Percentiles rank a stretch among this genome's conserved stretches.
Evolutionary conservation across 768 basidiomycete species (phyloP).

Genomic region (Daedaleopsis nitida): DNA sequence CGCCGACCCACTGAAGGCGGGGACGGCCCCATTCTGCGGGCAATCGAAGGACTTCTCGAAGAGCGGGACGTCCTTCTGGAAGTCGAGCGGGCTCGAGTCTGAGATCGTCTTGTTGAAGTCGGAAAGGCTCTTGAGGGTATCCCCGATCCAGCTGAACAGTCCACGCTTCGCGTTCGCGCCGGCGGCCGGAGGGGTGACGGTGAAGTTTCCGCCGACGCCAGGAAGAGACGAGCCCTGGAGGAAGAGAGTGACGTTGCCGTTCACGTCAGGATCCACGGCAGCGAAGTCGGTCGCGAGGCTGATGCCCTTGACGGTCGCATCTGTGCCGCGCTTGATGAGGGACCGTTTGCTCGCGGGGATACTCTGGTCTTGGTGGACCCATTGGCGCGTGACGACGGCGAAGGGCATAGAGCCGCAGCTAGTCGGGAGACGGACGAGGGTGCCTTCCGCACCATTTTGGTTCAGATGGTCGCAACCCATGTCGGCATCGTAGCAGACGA

Average conservation of each 20-base stretch:
- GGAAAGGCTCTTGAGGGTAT: constrained; percentile 3
- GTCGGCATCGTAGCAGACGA: constrained; percentile 43
- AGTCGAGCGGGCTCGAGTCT: constrained; percentile 16
- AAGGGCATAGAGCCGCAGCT: constrained; percentile 33
- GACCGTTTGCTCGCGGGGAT: constrained; percentile 35
- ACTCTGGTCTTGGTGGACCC: constrained; percentile 44
- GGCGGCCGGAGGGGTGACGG: constrained; percentile 1
- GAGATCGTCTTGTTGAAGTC: constrained; percentile 24
- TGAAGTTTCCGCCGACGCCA: constrained; percentile 13
- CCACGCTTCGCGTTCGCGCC: constrained; percentile 9
- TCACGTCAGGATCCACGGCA: constrained; percentile 27
- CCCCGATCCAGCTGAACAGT: constrained; percentile 11
- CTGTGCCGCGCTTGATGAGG: constrained; percentile 34
- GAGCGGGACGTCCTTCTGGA: constrained; percentile 23
- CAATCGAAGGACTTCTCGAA: constrained; percentile 25
- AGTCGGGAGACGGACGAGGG: constrained; percentile 53
- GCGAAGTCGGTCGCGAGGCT: constrained; percentile 42
- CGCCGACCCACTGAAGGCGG: constrained; percentile 24
- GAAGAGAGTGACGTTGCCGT: constrained; percentile 20
- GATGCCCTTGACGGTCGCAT: constrained; percentile 41
- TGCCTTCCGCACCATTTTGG: constrained; percentile 43
- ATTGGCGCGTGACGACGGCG: constrained; percentile 26
- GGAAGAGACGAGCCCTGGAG: constrained; percentile 12
- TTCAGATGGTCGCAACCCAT: constrained; percentile 44
- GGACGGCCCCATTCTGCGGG: constrained; percentile 16